A percentile compares a stretch with the other conserved stretches of the same genome.
Conservation (phyloP, 805 yeast species). For the Cyberlindnera mrakii region DNA sequence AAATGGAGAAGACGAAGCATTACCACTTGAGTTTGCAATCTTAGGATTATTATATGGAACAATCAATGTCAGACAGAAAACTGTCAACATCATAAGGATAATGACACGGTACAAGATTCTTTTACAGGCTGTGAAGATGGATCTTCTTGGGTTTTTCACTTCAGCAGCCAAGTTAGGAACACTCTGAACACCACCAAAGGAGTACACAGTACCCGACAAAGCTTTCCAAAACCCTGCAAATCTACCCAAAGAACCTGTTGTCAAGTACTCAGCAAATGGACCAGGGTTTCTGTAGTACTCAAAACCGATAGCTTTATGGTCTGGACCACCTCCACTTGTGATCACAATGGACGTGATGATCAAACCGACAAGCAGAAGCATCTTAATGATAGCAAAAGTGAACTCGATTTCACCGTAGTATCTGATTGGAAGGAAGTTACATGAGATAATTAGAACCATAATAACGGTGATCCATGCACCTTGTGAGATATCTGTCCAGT, state of each 20-base stretch:
- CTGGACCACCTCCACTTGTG: slow-evolving; percentile 37
- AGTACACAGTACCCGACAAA: slow-evolving; percentile 52
- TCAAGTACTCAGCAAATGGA: slow-evolving; percentile 24
- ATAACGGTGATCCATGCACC: slow-evolving; percentile 39
- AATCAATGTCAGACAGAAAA: slow-evolving; percentile 28
- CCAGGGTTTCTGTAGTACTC: slow-evolving; percentile 30
- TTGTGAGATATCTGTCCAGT: slow-evolving; percentile 37
- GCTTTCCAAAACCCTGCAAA: slow-evolving; percentile 57
- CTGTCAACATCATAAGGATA: slow-evolving; percentile 24
- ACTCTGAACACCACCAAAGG: slow-evolving; percentile 52
- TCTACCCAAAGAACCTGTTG: slow-evolving; percentile 40
- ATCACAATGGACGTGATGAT: slow-evolving; percentile 42
- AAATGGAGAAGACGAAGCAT: slow-evolving; percentile 31
- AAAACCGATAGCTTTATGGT: slow-evolving; percentile 30
- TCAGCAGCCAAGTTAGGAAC: slow-evolving; percentile 49
- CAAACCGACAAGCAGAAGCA: slow-evolving; percentile 38
- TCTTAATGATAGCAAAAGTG: slow-evolving; percentile 35
- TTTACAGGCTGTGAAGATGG: slow-evolving; percentile 52
- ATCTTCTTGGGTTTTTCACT: slow-evolving; percentile 46
- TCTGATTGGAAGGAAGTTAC: slow-evolving; percentile 31
- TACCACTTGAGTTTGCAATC: slow-evolving; percentile 26
- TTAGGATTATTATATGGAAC: slow-evolving; percentile 24
- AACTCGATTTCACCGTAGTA: slow-evolving; percentile 48
- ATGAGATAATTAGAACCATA: slow-evolving; percentile 28
- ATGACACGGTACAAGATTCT: slow-evolving; percentile 26